A percentile compares a stretch with the other conserved stretches of the same genome.
Conservation (phyloP, 352 stramenopile genomes). For the Halophytophthora polymorphica region DNA sequence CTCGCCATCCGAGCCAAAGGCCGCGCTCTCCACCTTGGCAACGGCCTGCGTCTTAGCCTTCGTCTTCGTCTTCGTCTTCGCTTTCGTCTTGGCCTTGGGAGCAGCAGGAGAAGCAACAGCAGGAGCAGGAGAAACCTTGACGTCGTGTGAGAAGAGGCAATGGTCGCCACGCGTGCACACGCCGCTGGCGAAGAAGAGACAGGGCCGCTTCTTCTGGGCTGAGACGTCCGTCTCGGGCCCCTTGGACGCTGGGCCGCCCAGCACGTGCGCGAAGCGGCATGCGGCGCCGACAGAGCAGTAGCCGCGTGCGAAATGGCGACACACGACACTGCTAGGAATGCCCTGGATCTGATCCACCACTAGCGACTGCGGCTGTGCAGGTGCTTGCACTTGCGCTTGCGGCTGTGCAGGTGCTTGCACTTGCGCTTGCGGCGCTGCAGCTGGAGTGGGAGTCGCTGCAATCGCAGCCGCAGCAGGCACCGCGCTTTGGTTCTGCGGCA, state of each 20-base stretch:
- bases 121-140: constrained; percentile 3
- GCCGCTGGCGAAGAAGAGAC: constrained; percentile 48
- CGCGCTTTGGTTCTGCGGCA: constrained; percentile 7
- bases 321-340: constrained; percentile 37
- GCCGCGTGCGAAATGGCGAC: constrained; percentile 52
- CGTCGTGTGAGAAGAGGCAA: constrained; percentile 45
- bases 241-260: constrained; percentile 20
- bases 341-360: constrained; percentile 18
- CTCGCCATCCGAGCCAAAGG: neutral
- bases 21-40: neutral
- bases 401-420: constrained; percentile 2
- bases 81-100: constrained; percentile 8
- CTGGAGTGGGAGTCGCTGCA: neutral
- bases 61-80: constrained; percentile 1
- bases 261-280: constrained; percentile 46
- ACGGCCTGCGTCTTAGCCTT: neutral
- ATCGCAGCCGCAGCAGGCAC: neutral
- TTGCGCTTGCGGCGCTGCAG: neutral
- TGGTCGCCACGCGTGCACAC: constrained; percentile 48
- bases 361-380: neutral
- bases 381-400: neutral
- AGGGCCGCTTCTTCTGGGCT: constrained; percentile 26
- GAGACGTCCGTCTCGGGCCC: constrained; percentile 5
- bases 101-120: constrained; percentile 5
- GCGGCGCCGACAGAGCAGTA: constrained; percentile 32